Conservation (phyloP, 169 alveolate species). For the Cryptosporidium muris region DNA sequence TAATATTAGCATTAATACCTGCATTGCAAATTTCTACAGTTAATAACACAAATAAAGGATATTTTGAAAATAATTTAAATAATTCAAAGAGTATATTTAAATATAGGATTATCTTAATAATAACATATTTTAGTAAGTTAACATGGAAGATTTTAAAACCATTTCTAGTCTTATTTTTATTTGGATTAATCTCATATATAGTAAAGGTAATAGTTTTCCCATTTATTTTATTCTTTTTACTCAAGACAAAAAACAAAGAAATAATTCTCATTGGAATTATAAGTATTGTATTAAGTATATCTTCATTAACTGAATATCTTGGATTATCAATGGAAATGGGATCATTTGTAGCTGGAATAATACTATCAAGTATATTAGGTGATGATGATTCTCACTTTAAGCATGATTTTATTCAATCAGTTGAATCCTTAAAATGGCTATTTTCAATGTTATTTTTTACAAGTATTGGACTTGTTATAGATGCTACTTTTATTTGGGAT, state of each 20-base stretch:
- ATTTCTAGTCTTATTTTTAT: constrained; percentile 22
- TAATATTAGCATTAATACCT: constrained; percentile 46
- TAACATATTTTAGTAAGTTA: constrained; percentile 3
- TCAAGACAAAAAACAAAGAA: constrained; percentile 39
- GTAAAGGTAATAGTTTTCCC: constrained; percentile 42
- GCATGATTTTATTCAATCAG: constrained; percentile 58
- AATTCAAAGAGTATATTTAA: not conserved
- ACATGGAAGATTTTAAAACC: constrained; percentile 57
- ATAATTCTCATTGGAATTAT: constrained; percentile 53
- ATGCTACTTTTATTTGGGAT: constrained; percentile 69
- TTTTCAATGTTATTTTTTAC: constrained; percentile 65
- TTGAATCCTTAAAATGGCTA: constrained; percentile 51
- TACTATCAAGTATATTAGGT: constrained; percentile 36
- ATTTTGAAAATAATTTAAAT: not conserved
- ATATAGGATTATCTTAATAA: not conserved
- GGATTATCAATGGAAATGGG: constrained; percentile 72
- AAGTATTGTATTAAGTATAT: constrained; percentile 47
- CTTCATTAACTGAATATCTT: constrained; percentile 58
- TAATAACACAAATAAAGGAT: not conserved
- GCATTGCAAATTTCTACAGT: constrained; percentile 26
- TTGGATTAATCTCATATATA: constrained; percentile 26
- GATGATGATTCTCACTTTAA: constrained; percentile 54
- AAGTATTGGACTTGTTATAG: constrained; percentile 59
- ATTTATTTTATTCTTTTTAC: constrained; percentile 17
- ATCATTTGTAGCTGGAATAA: constrained; percentile 61